Conservation (phyloP, 164 flowering plant genomes). For the Chloranthus sessilifolius region DNA sequence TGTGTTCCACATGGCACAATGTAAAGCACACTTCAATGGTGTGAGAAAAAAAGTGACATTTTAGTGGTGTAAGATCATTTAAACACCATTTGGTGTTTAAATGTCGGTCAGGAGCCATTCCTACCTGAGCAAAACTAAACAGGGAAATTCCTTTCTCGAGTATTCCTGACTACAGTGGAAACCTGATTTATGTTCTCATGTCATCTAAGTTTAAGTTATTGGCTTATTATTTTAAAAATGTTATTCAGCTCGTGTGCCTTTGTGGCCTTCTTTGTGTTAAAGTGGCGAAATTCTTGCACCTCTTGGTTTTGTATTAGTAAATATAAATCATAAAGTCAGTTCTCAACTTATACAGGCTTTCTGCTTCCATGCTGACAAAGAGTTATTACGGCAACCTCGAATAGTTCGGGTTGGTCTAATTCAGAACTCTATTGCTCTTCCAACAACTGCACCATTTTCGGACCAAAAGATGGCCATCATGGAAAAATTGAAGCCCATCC, state of each 20-base stretch:
- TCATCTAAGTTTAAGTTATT: neutral
- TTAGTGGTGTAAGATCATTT: too few species aligned
- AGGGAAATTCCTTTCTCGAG: too few species aligned
- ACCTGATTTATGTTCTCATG: neutral
- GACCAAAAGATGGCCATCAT: constrained; percentile 81
- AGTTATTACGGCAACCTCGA: constrained; percentile 63
- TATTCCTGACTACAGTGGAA: too few species aligned
- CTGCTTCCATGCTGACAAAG: constrained; percentile 69
- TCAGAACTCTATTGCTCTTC: constrained; percentile 76
- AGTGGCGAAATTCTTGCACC: neutral
- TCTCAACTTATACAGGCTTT: constrained; percentile 41
- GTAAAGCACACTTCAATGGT: too few species aligned
- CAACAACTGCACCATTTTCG: constrained; percentile 61
- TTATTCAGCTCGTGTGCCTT: too few species aligned
- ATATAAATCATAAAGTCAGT: too few species aligned
- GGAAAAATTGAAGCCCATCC: constrained; percentile 66
- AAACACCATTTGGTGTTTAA: too few species aligned
- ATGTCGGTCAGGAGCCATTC: too few species aligned
- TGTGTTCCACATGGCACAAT: too few species aligned
- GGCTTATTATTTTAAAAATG: neutral
- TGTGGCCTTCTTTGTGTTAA: neutral
- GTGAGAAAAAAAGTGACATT: too few species aligned
- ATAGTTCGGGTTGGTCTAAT: constrained; percentile 83
- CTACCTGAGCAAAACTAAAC: too few species aligned
- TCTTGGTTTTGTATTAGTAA: neutral